phyloP scores from a whole-genome alignment of 768 basidiomycete genomes.

The Naganishia onofrii region DNA sequence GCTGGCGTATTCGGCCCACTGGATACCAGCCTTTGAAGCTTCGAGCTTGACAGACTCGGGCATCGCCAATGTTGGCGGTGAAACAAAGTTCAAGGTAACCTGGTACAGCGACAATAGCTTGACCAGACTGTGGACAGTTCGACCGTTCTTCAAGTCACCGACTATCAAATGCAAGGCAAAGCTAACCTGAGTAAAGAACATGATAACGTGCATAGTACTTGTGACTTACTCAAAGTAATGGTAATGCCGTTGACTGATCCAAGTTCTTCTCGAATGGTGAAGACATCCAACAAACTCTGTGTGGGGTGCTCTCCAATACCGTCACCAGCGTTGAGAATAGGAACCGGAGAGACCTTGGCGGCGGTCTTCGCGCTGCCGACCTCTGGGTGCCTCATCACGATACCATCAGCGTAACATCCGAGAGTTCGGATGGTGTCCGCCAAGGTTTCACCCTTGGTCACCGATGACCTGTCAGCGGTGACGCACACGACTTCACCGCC shows the following conservation, averaged over 20 bases:
- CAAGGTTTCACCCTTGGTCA: constrained; percentile 87
- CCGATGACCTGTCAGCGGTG: constrained; percentile 75
- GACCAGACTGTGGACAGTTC: constrained; percentile 94
- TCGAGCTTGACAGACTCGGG: constrained; percentile 76
- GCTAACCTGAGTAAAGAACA: neutral
- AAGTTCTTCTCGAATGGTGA: constrained; percentile 94
- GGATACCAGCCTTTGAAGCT: constrained; percentile 77
- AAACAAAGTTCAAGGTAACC: constrained; percentile 91
- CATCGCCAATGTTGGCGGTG: constrained; percentile 82
- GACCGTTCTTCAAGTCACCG: constrained; percentile 95
- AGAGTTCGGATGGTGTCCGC: constrained; percentile 91
- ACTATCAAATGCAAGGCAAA: constrained; percentile 52
- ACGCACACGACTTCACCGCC: constrained; percentile 93
- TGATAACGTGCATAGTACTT: neutral
- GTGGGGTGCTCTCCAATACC: constrained; percentile 97
- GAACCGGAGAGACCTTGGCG: constrained; percentile 94
- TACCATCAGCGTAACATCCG: constrained; percentile 90
- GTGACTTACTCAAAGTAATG: constrained; percentile 55
- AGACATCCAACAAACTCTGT: constrained; percentile 57
- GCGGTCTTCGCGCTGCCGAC: constrained; percentile 90
- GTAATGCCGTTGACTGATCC: constrained; percentile 96
- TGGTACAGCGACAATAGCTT: constrained; percentile 81
- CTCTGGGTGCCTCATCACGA: constrained; percentile 90
- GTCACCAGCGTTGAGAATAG: constrained; percentile 94
- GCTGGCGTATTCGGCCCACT: constrained; percentile 75